Evolutionary conservation across 2,329 filamentous ascomycete genomes (phyloP), one percentile per base, ranked within the genome.

Genomic region (Exophiala xenobiotica): DNA sequence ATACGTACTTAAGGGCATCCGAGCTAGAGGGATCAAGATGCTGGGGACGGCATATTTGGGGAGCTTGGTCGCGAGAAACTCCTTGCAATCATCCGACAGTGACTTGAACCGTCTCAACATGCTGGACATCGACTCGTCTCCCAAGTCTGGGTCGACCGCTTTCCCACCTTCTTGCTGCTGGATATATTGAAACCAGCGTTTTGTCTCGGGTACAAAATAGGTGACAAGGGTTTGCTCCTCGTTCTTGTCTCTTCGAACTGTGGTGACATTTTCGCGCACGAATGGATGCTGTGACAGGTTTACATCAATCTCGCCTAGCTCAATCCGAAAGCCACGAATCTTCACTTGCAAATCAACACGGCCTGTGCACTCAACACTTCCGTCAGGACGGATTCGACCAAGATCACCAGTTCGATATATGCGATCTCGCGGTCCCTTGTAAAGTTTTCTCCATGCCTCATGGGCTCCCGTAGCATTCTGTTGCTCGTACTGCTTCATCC

Each of bases 301-400:
- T 35, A 78, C 87, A 68, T 97, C 91, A 60, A 97, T 96, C 61
- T 97, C 93, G 57, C 86, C 87, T 39, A 97, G 83, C 72, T 99
- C 93, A 61, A 99, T 95, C 55, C 92, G 81, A 78, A 96, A 97
- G 1, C 92, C 92, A 54, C 93, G 86, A 59, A 97, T 92, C 76
- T 97, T 99, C 74, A 96, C 88, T 67, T 97, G 92, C 60, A 86
- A 81, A 65, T 97, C 92, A 19, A 83, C 84, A 52, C 93, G 80
- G 18, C 92, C 92, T 7, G 87, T 85, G 64, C 84, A 88, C 64
- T 87, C 86, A 8, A 90, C 86, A 58, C 86, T 84, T 27, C 88
- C 89, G 38, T 82, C 78, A 2, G 78, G 75, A 45, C 82, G 81
- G 64, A 88, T 91, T 51, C 83, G 76, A 3, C 92, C 92, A 3